Evolutionary conservation across 1,139 yeast genomes (phyloP), one percentile per base, ranked within the genome.

Genomic region (Hansenula lynferdii): DNA sequence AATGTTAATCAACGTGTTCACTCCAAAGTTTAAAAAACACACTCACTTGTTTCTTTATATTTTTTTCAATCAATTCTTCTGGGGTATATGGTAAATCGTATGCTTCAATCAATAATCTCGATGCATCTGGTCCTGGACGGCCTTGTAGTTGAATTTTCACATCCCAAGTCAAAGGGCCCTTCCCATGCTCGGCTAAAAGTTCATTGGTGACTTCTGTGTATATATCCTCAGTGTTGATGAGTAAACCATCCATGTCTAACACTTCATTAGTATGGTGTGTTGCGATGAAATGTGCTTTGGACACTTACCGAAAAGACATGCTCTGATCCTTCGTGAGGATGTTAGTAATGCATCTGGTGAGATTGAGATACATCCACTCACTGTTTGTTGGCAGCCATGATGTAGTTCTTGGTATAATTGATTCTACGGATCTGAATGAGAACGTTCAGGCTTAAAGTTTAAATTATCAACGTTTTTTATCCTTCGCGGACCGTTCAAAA

Each of bases 211-310:
- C 84, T 43, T 77, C 77, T 1, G 98, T 90, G 60, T 92, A 92
- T 42, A 89, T 70, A 47, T 85, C 95, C 61, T 92, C 98, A 3
- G 97, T 85, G 63, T 90, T 86, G 56, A 92, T 74, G 46, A 92
- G 68, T 22, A 95, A 75, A 2, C 98, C 98, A 58, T 92, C 97
- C 97, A 92, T 89, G 68, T 92, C 90, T 71, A n/a, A n/a, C n/a
- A n/a, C n/a, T n/a, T n/a, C n/a, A n/a, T n/a, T n/a, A n/a, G n/a
- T n/a, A n/a, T n/a, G n/a, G n/a, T n/a, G n/a, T n/a, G n/a, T n/a
- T n/a, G n/a, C n/a, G n/a, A n/a, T n/a, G n/a, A n/a, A n/a, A n/a
- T n/a, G n/a, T n/a, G n/a, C n/a, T n/a, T n/a, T n/a, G n/a, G n/a
- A n/a, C n/a, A 71, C 79, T 38, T 67, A 73, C 78, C 92, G 61